Conservation (phyloP, 495 filamentous ascomycete species). For the Neurospora cerealis region DNA sequence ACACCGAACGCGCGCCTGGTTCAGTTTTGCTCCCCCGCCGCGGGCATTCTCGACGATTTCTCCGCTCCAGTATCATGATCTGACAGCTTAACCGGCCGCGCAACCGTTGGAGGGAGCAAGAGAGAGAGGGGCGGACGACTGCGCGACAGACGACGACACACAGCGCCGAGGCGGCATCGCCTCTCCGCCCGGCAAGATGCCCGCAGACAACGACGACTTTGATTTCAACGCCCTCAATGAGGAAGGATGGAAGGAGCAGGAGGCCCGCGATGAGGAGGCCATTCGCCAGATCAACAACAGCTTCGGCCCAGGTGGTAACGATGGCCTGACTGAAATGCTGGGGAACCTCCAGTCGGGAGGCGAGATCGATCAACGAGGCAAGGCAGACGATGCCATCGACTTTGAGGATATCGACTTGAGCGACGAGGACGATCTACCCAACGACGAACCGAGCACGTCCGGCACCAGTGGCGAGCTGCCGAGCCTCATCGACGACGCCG, state of each 20-base stretch:
- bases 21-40: neutral
- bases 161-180: neutral
- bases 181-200: constrained; percentile 11
- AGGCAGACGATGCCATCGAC: constrained; percentile 47
- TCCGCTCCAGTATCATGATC: constrained; percentile 12
- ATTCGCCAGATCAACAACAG: constrained; percentile 12
- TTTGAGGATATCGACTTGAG: constrained; percentile 85
- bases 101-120: constrained; percentile 13
- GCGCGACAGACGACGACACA: neutral
- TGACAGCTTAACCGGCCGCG: constrained; percentile 7
- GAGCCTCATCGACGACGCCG: constrained; percentile 38
- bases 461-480: constrained; percentile 29
- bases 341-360: constrained; percentile 15
- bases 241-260: constrained; percentile 18
- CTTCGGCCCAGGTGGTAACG: constrained; percentile 1
- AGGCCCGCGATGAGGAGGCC: constrained; percentile 16
- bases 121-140: constrained; percentile 4
- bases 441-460: constrained; percentile 26
- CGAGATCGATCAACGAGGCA: constrained; percentile 26
- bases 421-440: constrained; percentile 45
- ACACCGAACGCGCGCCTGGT: neutral
- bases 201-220: constrained; percentile 9
- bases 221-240: constrained; percentile 12
- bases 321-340: constrained; percentile 7
- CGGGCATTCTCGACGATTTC: neutral